Evolutionary conservation across 306 rosid genomes (phyloP), one percentile per base, ranked within the genome.

Genomic region (Vigna unguiculata): DNA sequence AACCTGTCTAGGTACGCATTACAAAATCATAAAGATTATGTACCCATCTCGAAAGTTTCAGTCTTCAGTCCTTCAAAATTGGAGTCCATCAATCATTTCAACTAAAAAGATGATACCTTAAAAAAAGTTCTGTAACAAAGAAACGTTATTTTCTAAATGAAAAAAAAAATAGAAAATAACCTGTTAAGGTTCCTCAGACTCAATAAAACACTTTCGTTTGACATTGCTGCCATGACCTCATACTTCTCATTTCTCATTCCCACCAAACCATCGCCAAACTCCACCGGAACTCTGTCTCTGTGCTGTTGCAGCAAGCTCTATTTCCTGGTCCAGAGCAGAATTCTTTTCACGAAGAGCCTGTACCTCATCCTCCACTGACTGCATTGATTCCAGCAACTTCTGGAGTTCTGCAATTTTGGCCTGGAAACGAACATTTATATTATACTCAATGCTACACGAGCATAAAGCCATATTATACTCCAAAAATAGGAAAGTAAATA

Each of bases 321-420:
- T 74, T 81, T 89, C 87, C 71, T 49, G 87, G 71, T 96, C 98
- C 52, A 91, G 71, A 19, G 82, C 94, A 61, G 90, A 92, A 74
- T 93, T 96, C 83, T 93, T 87, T 72, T 84, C 83, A 52, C 98
- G 89, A 78, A 92, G 98, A 57, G 81, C 89, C 78, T 87, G 90
- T 19, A 96, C 93, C 84, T 92, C 88, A 63, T 91, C 79, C 84
- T 96, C 93, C 67, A 96, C 88, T 65, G 97, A 82, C 71, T 87
- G 97, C 87, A 87, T 75, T 6, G 93, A 88, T 77, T 92, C 97
- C 74, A 93, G 86, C 78, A 82, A 71, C 83, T 89, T 89, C 45
- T 89, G 97, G 41, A 92, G 78, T 75, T 96, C 99, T 25, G 84
- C 61, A 71, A 96, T 96, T 87, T 96, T 96, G 19, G 99, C 98